Evolutionary conservation across 140 eudicot species (phyloP), one percentile per base, ranked within the genome.

Genomic region (Ambrosia hybrid): DNA sequence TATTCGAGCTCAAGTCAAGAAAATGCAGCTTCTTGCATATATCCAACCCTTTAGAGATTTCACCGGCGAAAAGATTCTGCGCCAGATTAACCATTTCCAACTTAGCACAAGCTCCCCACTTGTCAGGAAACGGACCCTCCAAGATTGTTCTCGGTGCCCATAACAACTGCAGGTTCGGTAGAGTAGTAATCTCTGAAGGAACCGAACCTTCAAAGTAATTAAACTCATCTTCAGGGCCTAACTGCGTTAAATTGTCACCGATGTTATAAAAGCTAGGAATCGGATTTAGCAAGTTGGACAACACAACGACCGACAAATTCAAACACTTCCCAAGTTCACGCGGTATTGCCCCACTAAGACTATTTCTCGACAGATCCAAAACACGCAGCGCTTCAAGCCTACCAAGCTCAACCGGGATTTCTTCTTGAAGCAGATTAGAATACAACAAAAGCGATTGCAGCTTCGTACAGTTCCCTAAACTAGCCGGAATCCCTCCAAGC

Each of bases 111-210:
- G 81, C n/a, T 6, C 96, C 94, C 97, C 96, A 91, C 55, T 74
- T 73, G 49, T 76, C 67, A 3, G 96, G 97, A 59, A 91, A 81
- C 11, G 46, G 52, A 14, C 96, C 96, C 60, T 77, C 84, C 67
- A 89, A 81, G 15, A 83, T 86, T 7, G 89, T 83, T 78, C 96
- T 77, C 2, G 97, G 97, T 0, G 89, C 96, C 97, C 97, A 91
- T 70, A 91, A 41, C 45, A 91, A 61, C 79, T 79, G 81, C 77
- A 91, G 85, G 72, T 82, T 91, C 5, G 89, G 84, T 48, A 91
- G 88, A 10, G 73, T 62, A 3, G 83, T 61, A 37, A 91, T 77
- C 71, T 79, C 91, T 0, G 71, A 30, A 0, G 97, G 94, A 14
- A 91, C 59, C 0, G 78, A 45, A 6, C 94, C 94, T 65, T 88